Percentiles rank a stretch among this genome's conserved stretches.
Evolutionary conservation across 495 filamentous ascomycete genomes (phyloP).

Genomic region (Xylaria scruposa): DNA sequence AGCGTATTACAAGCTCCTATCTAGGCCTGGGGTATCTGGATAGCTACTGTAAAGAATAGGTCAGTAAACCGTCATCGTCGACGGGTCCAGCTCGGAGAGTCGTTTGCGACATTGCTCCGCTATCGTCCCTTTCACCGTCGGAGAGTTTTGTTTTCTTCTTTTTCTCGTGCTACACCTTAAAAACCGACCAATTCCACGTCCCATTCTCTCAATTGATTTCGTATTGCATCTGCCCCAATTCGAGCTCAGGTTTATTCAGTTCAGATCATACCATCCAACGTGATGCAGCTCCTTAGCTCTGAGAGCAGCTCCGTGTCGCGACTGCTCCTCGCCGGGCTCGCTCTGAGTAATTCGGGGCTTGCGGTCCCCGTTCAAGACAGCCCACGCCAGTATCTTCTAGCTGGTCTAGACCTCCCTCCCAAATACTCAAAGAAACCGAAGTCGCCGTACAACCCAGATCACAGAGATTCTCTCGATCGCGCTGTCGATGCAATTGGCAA

Average conservation of each 20-base stretch:
- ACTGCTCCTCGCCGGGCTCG: slow-evolving; percentile 41
- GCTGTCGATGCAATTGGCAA: slow-evolving; percentile 64
- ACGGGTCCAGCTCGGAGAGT: slow-evolving; percentile 12
- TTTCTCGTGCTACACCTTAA: background rate
- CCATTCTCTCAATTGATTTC: slow-evolving; percentile 12
- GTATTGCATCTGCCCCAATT: background rate
- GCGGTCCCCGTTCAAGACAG: slow-evolving; percentile 57
- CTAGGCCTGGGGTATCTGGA: background rate
- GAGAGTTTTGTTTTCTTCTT: background rate
- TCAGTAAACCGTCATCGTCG: slow-evolving; percentile 1
- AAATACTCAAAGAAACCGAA: slow-evolving; percentile 45
- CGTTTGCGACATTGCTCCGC: slow-evolving; percentile 22
- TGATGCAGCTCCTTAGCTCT: slow-evolving; percentile 40
- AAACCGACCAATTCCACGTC: background rate
- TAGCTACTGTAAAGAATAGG: background rate
- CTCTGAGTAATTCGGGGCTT: slow-evolving; percentile 39
- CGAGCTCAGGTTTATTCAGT: slow-evolving; percentile 4
- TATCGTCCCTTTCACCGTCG: background rate
- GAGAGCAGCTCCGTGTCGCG: slow-evolving; percentile 30
- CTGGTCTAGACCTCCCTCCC: slow-evolving; percentile 52
- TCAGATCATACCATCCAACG: background rate
- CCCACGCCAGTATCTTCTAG: slow-evolving; percentile 56
- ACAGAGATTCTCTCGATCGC: slow-evolving; percentile 52
- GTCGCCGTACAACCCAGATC: slow-evolving; percentile 53
- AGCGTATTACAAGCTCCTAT: background rate